Evolutionary conservation across 805 yeast species (phyloP).

Genomic region (Barnettozyma botsteinii): DNA sequence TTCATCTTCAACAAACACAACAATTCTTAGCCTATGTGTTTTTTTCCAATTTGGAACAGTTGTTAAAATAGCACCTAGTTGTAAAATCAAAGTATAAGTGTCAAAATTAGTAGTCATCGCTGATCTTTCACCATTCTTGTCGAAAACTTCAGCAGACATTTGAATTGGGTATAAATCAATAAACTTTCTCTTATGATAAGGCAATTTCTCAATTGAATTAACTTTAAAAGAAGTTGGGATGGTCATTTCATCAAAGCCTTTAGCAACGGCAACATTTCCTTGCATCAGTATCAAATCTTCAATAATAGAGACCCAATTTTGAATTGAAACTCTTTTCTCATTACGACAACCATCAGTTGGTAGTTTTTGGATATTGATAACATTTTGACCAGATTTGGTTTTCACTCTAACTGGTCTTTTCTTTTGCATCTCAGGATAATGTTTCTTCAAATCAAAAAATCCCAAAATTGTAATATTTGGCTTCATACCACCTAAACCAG

Average conservation of each 20-base stretch:
- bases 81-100: conserved; percentile 89
- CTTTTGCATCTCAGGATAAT: conserved; percentile 17
- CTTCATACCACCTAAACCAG: conserved; percentile 98
- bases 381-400: conserved; percentile 13
- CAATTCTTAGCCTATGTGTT: conserved; percentile 68
- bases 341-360: conserved; percentile 78
- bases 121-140: conserved; percentile 56
- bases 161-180: conserved; percentile 96
- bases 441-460: conserved; percentile 59
- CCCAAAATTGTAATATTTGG: conserved; percentile 94
- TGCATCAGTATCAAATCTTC: conserved; percentile 88
- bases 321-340: conserved; percentile 62
- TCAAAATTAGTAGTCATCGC: conserved; percentile 87
- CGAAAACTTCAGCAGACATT: conserved; percentile 79
- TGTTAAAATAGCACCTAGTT: conserved; percentile 84
- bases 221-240: conserved; percentile 44
- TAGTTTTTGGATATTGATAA: conserved; percentile 36
- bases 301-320: conserved; percentile 86
- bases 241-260: conserved; percentile 65
- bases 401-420: conserved; percentile 6
- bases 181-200: conserved; percentile 36
- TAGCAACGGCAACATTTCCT: conserved; percentile 90
- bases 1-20: conserved; percentile 80
- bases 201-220: conserved; percentile 27
- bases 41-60: conserved; percentile 93